Evolutionary conservation across 306 rosid genomes (phyloP).

Genomic region (Fagus sylvatica): DNA sequence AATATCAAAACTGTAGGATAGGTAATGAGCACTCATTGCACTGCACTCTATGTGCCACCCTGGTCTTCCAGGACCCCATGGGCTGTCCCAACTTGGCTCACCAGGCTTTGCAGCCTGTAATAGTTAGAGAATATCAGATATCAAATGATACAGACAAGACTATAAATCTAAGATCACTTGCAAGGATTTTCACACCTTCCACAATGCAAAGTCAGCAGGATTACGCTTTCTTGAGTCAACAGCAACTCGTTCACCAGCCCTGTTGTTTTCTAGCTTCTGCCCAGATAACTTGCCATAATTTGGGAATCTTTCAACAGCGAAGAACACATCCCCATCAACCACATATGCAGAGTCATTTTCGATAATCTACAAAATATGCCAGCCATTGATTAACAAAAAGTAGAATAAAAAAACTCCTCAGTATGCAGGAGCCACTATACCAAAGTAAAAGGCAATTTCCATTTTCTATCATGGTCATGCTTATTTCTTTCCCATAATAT

Average conservation of each 20-base stretch:
- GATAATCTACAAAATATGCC: conserved; percentile 63
- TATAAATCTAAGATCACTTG: conserved; percentile 15
- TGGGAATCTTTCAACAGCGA: conserved; percentile 77
- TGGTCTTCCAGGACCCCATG: conserved; percentile 96
- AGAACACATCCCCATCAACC: conserved; percentile 92
- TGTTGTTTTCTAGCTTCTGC: conserved; percentile 70
- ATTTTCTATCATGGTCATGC: neutral
- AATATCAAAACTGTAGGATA: conserved; percentile 79
- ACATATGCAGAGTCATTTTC: conserved; percentile 64
- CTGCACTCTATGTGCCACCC: conserved; percentile 99
- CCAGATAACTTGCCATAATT: conserved; percentile 83
- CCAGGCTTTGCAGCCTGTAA: conserved; percentile 89
- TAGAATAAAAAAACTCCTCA: neutral
- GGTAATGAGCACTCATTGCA: conserved; percentile 93
- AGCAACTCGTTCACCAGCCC: conserved; percentile 96
- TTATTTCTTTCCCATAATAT: neutral
- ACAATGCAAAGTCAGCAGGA: conserved; percentile 92
- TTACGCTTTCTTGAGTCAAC: conserved; percentile 80
- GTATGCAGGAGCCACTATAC: neutral
- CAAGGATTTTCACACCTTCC: conserved; percentile 65
- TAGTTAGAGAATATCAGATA: conserved; percentile 16
- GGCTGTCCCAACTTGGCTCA: conserved; percentile 98
- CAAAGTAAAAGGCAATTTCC: neutral
- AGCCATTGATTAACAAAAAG: neutral
- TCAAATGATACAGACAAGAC: conserved; percentile 11